phyloP scores from a whole-genome alignment of 1,284 basidiomycete genomes.

The Ceratobasidium sp. region DNA sequence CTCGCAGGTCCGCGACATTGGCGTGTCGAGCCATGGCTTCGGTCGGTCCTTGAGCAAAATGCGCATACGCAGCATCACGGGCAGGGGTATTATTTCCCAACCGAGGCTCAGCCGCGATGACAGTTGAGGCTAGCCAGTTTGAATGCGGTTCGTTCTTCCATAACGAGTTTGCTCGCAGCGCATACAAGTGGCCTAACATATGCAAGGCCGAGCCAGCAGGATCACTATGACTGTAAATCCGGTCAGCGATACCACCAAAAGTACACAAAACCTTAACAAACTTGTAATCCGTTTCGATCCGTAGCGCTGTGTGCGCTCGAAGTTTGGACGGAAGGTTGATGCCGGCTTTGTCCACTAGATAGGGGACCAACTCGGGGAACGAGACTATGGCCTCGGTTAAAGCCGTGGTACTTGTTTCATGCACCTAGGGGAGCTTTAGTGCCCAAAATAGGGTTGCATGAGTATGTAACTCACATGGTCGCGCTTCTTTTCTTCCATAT shows the following conservation, averaged over 20 bases:
- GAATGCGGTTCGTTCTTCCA: conserved; percentile 82
- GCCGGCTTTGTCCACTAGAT: conserved; percentile 87
- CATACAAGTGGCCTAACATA: conserved; percentile 88
- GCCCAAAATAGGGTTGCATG: not conserved
- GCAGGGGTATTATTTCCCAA: conserved; percentile 56
- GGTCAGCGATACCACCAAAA: conserved; percentile 52
- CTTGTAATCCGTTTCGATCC: conserved; percentile 75
- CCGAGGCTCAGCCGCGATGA: conserved; percentile 59
- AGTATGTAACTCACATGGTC: conserved; percentile 59
- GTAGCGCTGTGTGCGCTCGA: conserved; percentile 71
- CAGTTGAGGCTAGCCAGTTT: conserved; percentile 76
- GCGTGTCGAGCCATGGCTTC: conserved; percentile 79
- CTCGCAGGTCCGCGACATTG: conserved; percentile 70
- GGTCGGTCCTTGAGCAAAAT: conserved; percentile 58
- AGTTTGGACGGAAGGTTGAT: conserved; percentile 71
- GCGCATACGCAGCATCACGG: conserved; percentile 58
- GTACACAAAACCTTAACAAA: conserved; percentile 55
- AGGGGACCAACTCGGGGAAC: conserved; percentile 83
- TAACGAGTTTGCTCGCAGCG: conserved; percentile 75
- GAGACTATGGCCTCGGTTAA: conserved; percentile 77
- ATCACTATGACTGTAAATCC: conserved; percentile 46
- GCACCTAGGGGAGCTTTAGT: conserved; percentile 57
- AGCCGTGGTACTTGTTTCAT: conserved; percentile 72
- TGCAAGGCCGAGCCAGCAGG: conserved; percentile 56
- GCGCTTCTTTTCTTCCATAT: conserved; percentile 66